Conservation (phyloP, 78 protist species). For the Kipferlia bialata region DNA sequence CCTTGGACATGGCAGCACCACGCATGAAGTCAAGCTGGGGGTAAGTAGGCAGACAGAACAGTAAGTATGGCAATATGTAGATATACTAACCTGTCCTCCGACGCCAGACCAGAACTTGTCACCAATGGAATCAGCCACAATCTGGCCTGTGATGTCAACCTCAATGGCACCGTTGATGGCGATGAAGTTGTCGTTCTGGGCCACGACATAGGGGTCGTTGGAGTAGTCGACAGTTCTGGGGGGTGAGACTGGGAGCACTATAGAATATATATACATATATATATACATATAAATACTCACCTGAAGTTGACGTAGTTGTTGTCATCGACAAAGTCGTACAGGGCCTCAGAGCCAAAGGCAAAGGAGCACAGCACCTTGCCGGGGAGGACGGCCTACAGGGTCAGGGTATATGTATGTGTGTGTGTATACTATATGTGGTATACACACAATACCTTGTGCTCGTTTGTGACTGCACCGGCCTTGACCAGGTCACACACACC, state of each 20-base stretch:
- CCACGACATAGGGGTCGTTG: conserved; percentile 25
- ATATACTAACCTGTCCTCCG: conserved; percentile 30
- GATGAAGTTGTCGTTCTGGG: neutral
- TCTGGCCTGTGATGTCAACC: conserved; percentile 46
- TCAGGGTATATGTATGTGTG: too few species aligned
- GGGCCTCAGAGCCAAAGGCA: conserved; percentile 11
- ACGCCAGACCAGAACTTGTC: conserved; percentile 11
- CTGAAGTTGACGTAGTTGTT: conserved; percentile 10
- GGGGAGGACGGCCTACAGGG: neutral
- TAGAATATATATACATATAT: too few species aligned
- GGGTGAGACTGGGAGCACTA: neutral
- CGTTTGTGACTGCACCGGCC: conserved; percentile 27
- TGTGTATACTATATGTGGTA: too few species aligned
- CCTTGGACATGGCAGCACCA: conserved; percentile 28
- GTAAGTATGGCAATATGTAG: neutral
- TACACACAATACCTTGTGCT: too few species aligned
- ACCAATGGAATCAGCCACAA: conserved; percentile 33
- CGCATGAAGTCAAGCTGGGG: conserved; percentile 16
- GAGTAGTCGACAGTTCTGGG: neutral
- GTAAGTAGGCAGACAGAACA: neutral
- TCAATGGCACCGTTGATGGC: conserved; percentile 42
- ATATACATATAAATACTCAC: neutral
- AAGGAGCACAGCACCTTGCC: conserved; percentile 1
- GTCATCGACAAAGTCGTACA: conserved; percentile 27
- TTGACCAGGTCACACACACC: conserved; percentile 16